phyloP scores from a whole-genome alignment of 768 basidiomycete species.

The Pisolithus marmoratus region DNA sequence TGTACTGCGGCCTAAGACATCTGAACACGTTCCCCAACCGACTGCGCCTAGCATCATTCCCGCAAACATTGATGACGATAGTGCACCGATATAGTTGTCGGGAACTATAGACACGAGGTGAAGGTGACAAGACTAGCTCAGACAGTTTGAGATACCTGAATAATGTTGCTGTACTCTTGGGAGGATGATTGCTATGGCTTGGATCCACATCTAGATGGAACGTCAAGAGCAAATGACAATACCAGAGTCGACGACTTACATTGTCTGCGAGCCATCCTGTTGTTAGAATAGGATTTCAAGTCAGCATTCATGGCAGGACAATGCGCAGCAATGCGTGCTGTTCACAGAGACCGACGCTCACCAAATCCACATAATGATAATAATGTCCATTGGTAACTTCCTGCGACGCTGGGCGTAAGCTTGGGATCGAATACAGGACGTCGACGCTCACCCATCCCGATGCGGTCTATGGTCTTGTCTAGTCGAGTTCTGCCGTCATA shows the following conservation, averaged over 20 bases:
- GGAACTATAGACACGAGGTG: slow-evolving; percentile 42
- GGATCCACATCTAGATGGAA: slow-evolving; percentile 79
- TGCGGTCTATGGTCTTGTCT: slow-evolving; percentile 84
- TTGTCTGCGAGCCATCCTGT: slow-evolving; percentile 93
- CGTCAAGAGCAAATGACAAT: slow-evolving; percentile 20
- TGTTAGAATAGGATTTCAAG: background rate
- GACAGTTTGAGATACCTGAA: slow-evolving; percentile 41
- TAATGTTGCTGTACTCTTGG: slow-evolving; percentile 94
- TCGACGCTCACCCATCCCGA: slow-evolving; percentile 71
- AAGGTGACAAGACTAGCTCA: slow-evolving; percentile 6
- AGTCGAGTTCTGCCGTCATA: slow-evolving; percentile 53
- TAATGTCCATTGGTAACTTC: slow-evolving; percentile 77
- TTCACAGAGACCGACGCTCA: slow-evolving; percentile 34
- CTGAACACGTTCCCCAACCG: slow-evolving; percentile 92
- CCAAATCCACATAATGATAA: slow-evolving; percentile 85
- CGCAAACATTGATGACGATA: slow-evolving; percentile 86
- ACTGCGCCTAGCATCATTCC: slow-evolving; percentile 98
- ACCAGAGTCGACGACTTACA: slow-evolving; percentile 36
- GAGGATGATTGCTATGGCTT: slow-evolving; percentile 87
- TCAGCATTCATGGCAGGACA: background rate
- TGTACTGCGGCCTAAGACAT: slow-evolving; percentile 78
- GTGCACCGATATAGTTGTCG: slow-evolving; percentile 68
- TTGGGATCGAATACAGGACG: background rate
- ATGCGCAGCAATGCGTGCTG: background rate
- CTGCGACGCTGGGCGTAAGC: slow-evolving; percentile 22